phyloP scores from a whole-genome alignment of 495 filamentous ascomycete species.

The Neohortaea acidophila region DNA sequence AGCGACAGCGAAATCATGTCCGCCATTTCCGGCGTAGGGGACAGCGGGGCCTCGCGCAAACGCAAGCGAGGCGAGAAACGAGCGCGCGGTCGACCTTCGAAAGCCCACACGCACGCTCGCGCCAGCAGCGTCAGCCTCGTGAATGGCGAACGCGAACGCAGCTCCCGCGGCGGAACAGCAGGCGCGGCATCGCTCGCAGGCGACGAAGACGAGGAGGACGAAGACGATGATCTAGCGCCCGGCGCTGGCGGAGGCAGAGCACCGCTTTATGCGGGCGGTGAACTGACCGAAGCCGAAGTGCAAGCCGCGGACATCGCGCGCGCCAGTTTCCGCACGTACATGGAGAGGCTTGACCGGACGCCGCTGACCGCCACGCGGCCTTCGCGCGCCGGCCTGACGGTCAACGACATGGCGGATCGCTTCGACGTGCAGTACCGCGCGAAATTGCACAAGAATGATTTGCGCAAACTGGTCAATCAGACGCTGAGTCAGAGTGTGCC shows the following conservation, averaged over 20 bases:
- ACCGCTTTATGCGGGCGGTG: slow-evolving; percentile 12
- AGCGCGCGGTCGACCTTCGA: slow-evolving; percentile 2
- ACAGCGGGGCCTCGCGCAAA: not conserved
- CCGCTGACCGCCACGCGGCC: not conserved
- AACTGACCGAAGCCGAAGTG: slow-evolving; percentile 6
- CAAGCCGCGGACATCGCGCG: not conserved
- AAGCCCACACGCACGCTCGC: not conserved
- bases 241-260: slow-evolving; percentile 5
- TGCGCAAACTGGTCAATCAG: slow-evolving; percentile 53
- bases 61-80: slow-evolving; percentile 13
- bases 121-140: slow-evolving; percentile 38
- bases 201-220: slow-evolving; percentile 6
- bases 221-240: slow-evolving; percentile 5
- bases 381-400: not conserved
- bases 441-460: slow-evolving; percentile 40
- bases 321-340: slow-evolving; percentile 4
- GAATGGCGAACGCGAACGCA: slow-evolving; percentile 31
- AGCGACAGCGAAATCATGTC: slow-evolving; percentile 2
- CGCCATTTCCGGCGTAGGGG: slow-evolving; percentile 29
- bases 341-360: not conserved
- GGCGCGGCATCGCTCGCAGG: slow-evolving; percentile 22
- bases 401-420: slow-evolving; percentile 45
- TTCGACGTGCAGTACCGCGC: slow-evolving; percentile 59
- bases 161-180: slow-evolving; percentile 41
- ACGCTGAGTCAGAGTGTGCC: slow-evolving; percentile 80